These are phyloP conservation scores for Rosa chinensis DNA, from an alignment of 306 rosid genomes.

Conservation along the genomic window DNA sequence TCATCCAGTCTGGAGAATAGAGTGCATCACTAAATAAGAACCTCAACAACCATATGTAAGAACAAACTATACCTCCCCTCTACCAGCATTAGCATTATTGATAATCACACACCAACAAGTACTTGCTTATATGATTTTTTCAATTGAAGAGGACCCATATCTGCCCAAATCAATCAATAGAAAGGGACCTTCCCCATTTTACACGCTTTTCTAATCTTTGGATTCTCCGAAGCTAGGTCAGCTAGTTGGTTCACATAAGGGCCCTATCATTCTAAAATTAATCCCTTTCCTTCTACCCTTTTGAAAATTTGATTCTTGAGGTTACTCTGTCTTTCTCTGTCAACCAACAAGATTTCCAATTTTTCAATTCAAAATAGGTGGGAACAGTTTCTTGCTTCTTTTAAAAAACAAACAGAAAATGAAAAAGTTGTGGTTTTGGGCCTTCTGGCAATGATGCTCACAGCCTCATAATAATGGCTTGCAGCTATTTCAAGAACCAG, in stretches of 20 bases:
- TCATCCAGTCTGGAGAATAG: constrained; percentile 15
- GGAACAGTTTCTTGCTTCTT: constrained; percentile 23
- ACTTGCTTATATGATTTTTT: constrained; percentile 16
- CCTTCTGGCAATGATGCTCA: constrained; percentile 45
- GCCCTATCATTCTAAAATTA: constrained; percentile 10
- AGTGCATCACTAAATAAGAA: background rate
- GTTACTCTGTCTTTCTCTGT: constrained; percentile 32
- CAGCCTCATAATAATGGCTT: constrained; percentile 36
- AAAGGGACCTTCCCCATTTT: background rate
- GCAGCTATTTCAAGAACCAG: constrained; percentile 24
- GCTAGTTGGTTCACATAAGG: constrained; percentile 16
- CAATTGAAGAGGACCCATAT: constrained; percentile 24
- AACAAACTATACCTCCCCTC: constrained; percentile 13
- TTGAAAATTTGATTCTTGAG: constrained; percentile 42
- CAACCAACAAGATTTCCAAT: background rate
- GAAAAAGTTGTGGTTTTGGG: constrained; percentile 33
- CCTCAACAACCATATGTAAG: constrained; percentile 16
- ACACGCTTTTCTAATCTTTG: constrained; percentile 19
- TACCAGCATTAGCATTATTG: constrained; percentile 23
- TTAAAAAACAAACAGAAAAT: constrained; percentile 13
- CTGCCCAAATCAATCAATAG: constrained; percentile 26
- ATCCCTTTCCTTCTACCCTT: constrained; percentile 11
- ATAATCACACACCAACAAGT: constrained; percentile 1
- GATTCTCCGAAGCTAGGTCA: constrained; percentile 24
- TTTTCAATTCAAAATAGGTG: constrained; percentile 28